Evolutionary conservation across 202 grass and related monocot genomes (phyloP), one percentile per base, ranked within the genome.

Genomic region (Bolboschoenoplectus hybrid): DNA sequence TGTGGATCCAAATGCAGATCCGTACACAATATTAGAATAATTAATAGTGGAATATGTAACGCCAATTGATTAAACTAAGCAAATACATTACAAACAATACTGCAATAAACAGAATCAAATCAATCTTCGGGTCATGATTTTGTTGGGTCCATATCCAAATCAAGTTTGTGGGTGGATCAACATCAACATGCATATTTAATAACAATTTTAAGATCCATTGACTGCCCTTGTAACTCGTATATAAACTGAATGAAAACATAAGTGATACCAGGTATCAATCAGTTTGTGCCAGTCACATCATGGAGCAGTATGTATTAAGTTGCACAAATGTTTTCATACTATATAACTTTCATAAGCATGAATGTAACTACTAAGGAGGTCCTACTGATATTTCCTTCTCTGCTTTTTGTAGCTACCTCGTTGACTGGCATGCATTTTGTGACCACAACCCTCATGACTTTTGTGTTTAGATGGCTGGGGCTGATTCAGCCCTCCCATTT

Each of bases 351-450:
- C 38, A 61, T 41, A n/a, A 60, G 19, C 36, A 40, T 76, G 74
- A 78, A 56, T 60, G 19, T 60, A 80, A 41, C 72, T 76, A 46
- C 13, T 36, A 76, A 74, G 70, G 26, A 74, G 71, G 10, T 74
- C 3, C 4, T 53, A 36, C 72, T 76, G 53, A 80, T 60, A 60
- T 19, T 51, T 80, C 2, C 7, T 41, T 81, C 85, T 44, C 41
- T 74, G 64, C 85, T 89, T 87, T 80, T 63, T 66, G 19, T 88
- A 97, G 92, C 92, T 84, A 97, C 95, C 70, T 90, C 92, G 65
- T 81, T 97, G 82, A 97, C 95, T 61, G 95, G 92, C 47, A 87
- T 97, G 81, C 95, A 97, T 93, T 97, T 97, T 85, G 91, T 87
- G 67, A 94, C 92, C 44, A 97, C 95, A 5, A 94, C 91, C 32